A percentile compares a stretch with the other conserved stretches of the same genome.
phyloP scores from a whole-genome alignment of 768 basidiomycete genomes.

The Termitomyces sp. region DNA sequence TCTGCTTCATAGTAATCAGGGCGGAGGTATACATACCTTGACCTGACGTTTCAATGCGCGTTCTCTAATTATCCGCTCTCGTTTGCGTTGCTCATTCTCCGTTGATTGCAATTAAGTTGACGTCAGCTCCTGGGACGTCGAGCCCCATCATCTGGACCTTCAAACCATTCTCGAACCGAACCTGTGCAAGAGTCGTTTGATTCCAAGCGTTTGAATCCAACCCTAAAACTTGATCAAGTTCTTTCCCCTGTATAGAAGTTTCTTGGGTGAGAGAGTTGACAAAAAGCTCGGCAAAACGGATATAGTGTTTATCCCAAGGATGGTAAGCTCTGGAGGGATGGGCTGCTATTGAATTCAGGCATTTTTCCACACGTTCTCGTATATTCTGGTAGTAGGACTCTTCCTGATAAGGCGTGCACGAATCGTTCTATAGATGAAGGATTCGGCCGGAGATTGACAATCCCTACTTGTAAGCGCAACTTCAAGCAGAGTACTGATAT shows the following conservation, averaged over 20 bases:
- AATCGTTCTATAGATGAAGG: too few species aligned
- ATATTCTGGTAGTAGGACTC: too few species aligned
- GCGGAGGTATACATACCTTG: slow-evolving; percentile 44
- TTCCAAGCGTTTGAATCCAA: slow-evolving; percentile 23
- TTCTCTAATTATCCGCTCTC: slow-evolving; percentile 56
- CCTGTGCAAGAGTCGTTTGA: slow-evolving; percentile 30
- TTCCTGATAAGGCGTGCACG: too few species aligned
- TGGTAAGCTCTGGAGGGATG: too few species aligned
- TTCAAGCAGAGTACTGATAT: too few species aligned
- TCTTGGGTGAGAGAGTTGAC: slow-evolving; percentile 32
- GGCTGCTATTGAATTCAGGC: too few species aligned
- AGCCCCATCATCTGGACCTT: slow-evolving; percentile 73
- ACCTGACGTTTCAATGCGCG: slow-evolving; percentile 52
- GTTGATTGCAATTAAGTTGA: slow-evolving; percentile 48
- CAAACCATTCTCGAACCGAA: slow-evolving; percentile 58
- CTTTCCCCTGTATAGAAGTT: slow-evolving; percentile 73
- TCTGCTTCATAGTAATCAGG: not conserved
- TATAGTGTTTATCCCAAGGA: too few species aligned
- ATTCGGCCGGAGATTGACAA: too few species aligned
- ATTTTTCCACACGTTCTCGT: too few species aligned
- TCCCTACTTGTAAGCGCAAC: too few species aligned
- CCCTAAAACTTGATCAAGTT: slow-evolving; percentile 26
- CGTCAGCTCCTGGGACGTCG: slow-evolving; percentile 55
- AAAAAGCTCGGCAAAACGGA: not conserved
- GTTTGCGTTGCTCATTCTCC: slow-evolving; percentile 55